Conservation (phyloP, 495 filamentous ascomycete genomes). For the Bombardia bombarda region DNA sequence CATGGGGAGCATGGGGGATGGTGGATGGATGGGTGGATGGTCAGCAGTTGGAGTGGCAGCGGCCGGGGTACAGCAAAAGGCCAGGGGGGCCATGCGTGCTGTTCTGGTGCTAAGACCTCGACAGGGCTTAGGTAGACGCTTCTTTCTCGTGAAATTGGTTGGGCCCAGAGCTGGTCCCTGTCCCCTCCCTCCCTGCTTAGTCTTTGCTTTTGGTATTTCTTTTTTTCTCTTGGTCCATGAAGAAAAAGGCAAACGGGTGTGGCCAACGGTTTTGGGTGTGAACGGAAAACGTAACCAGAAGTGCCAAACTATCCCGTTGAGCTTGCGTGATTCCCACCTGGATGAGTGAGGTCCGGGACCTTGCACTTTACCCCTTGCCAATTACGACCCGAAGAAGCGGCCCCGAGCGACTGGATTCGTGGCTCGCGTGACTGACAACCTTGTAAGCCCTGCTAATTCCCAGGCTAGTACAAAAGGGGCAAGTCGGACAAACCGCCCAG, state of each 20-base stretch:
- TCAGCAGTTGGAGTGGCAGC: slow-evolving; percentile 11
- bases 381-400: slow-evolving; percentile 18
- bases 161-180: slow-evolving; percentile 7
- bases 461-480: slow-evolving; percentile 17
- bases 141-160: slow-evolving; percentile 17
- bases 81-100: slow-evolving; percentile 14
- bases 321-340: slow-evolving; percentile 10
- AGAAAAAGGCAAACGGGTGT: slow-evolving; percentile 2
- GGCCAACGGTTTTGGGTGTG: slow-evolving; percentile 8
- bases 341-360: slow-evolving; percentile 5
- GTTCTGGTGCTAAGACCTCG: slow-evolving; percentile 16
- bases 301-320: neutral
- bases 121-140: slow-evolving; percentile 13
- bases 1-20: neutral
- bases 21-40: neutral
- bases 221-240: slow-evolving; percentile 1
- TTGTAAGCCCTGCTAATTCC: slow-evolving; percentile 13
- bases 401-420: slow-evolving; percentile 16
- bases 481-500: slow-evolving; percentile 2
- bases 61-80: slow-evolving; percentile 17
- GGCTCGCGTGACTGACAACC: slow-evolving; percentile 15
- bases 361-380: too few species aligned
- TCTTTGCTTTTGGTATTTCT: slow-evolving; percentile 1
- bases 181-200: neutral
- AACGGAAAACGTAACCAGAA: neutral